Conservation (phyloP, 306 rosid genomes). For the Oemleria cerasiformis region DNA sequence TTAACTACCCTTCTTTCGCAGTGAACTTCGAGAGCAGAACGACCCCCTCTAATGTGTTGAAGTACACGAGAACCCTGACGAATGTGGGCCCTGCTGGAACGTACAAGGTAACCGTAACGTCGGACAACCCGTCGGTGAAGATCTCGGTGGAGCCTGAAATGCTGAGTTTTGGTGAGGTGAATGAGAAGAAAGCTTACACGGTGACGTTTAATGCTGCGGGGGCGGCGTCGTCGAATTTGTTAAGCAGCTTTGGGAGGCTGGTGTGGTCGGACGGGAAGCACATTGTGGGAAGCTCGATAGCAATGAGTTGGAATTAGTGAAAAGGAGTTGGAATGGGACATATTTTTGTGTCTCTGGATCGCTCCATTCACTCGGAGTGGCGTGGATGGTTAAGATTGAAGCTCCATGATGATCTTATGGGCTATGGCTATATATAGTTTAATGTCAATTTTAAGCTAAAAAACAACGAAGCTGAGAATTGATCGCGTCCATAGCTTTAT, state of each 20-base stretch:
- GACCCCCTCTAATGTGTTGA: slow-evolving; percentile 34
- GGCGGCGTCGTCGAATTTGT: not conserved
- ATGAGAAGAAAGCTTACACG: slow-evolving; percentile 60
- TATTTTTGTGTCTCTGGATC: no score
- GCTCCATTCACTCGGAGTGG: no score
- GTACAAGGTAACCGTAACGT: slow-evolving; percentile 36
- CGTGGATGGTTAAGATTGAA: no score
- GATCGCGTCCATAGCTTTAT: no score
- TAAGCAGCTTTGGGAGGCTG: slow-evolving; percentile 51
- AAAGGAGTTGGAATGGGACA: not conserved
- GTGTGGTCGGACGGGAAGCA: slow-evolving; percentile 75
- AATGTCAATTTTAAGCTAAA: no score
- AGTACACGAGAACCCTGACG: slow-evolving; percentile 52
- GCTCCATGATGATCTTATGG: no score
- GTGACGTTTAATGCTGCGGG: slow-evolving; percentile 39
- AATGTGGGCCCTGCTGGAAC: slow-evolving; percentile 63
- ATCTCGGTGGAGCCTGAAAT: slow-evolving; percentile 55
- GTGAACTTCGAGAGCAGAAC: slow-evolving; percentile 38
- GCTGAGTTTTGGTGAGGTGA: slow-evolving; percentile 41
- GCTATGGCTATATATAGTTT: no score
- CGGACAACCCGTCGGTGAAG: slow-evolving; percentile 33
- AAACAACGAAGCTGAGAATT: no score
- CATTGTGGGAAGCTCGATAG: slow-evolving; percentile 58
- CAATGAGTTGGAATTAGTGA: slow-evolving; percentile 36
- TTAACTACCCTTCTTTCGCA: slow-evolving; percentile 72